Conservation (phyloP, 371 early-diverging fungal genomes). For the Actinomortierella wolfii region DNA sequence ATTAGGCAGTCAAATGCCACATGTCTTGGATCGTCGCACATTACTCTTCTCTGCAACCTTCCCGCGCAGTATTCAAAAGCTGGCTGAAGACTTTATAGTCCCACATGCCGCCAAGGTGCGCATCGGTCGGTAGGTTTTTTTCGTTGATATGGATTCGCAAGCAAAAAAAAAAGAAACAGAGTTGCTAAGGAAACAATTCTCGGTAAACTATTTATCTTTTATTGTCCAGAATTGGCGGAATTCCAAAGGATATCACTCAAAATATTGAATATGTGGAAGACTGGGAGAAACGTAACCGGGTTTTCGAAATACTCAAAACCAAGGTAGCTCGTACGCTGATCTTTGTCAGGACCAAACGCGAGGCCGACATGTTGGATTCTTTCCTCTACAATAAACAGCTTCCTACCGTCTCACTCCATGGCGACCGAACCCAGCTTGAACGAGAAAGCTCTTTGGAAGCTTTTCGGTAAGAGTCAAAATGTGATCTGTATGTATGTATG, state of each 20-base stretch:
- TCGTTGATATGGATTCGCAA: slow-evolving; percentile 7
- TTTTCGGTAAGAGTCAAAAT: slow-evolving; percentile 66
- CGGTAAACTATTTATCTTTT: background rate
- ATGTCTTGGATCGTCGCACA: slow-evolving; percentile 79
- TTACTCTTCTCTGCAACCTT: slow-evolving; percentile 99
- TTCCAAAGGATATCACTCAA: slow-evolving; percentile 57
- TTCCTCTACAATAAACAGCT: slow-evolving; percentile 70
- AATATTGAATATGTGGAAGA: slow-evolving; percentile 55
- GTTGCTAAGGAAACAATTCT: background rate
- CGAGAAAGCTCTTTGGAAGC: slow-evolving; percentile 79
- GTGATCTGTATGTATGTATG: too few relatives aligned
- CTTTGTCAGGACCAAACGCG: slow-evolving; percentile 86
- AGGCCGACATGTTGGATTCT: slow-evolving; percentile 79
- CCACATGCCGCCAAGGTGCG: slow-evolving; percentile 41
- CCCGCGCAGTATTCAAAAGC: slow-evolving; percentile 89
- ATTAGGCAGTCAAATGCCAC: slow-evolving; percentile 11
- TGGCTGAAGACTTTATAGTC: slow-evolving; percentile 84
- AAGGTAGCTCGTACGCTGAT: slow-evolving; percentile 73
- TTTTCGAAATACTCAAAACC: slow-evolving; percentile 43
- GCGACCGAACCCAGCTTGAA: slow-evolving; percentile 78
- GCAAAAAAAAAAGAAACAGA: background rate
- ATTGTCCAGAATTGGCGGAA: slow-evolving; percentile 52
- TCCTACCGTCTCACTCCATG: slow-evolving; percentile 74
- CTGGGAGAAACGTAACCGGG: slow-evolving; percentile 54
- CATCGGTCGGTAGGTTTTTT: slow-evolving; percentile 49